Evolutionary conservation across 1,284 basidiomycete species (phyloP), one percentile per base, ranked within the genome.

Genomic region (Puccinia novopanici): DNA sequence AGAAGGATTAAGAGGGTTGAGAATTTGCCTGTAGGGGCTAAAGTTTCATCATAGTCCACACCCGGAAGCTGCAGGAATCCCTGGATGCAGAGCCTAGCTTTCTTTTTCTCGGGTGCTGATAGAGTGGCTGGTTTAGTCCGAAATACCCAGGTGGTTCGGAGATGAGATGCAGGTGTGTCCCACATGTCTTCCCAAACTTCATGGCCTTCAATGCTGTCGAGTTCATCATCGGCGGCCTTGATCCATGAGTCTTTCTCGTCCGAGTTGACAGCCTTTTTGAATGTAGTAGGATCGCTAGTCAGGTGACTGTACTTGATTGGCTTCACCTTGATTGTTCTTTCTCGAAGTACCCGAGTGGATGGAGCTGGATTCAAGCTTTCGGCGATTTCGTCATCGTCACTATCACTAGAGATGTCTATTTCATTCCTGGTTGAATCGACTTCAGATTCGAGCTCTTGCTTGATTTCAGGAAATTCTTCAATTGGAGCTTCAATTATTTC

Each of bases 21-120:
- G 3, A 87, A 84, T 17, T 85, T 84, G 5, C 86, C 86, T 0
- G 88, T 85, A 0, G 87, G 88, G 0, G 87, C 83, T 75, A 84
- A 88, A 0, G 86, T 88, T 48, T 88, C 84, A n/a, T 86, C 84
- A 81, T 87, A 89, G 81, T 89, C 87, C 0, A 87, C 59, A 0
- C 88, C 86, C 1, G 83, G 83, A 0, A 84, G 80, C 82, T 89
- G 89, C 0, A 83, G 83, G 83, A 87, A 89, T 0, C 88, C 88
- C 61, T 86, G 84, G 0, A 87, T 88, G 0, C 88, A 86, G 0
- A 88, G 84, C 0, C 84, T 75, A 0, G 87, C 88, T 70, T 89
- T 89, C 80, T 84, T 22, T 82, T 80, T 19, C 82, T 55, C 2
- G 87, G 74, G 0, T 84, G 74, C 0, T 87, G 86, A 12, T 84